Evolutionary conservation across 441 rosid species (phyloP), one percentile per base, ranked within the genome.

Genomic region (Daphne laureola): DNA sequence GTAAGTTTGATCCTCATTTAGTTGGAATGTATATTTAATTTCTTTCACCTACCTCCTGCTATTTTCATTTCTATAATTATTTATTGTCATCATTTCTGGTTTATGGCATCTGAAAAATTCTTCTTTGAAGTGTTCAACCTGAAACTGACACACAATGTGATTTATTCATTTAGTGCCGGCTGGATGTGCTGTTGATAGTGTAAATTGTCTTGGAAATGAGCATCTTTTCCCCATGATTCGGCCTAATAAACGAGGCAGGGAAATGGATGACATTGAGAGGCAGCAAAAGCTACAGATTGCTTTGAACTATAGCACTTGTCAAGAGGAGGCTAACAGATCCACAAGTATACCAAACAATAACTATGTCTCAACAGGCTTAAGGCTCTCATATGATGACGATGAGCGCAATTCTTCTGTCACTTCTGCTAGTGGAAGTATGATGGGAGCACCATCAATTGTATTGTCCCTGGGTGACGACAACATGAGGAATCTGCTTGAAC

Each of bases 281-380:
- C 85, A 70, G 59, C 80, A 76, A 63, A 79, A 76, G 68, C 71
- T 79, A 46, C 86, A 78, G 57, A 71, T 76, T 49, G 78, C 93
- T 52, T 69, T 78, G 67, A 78, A 76, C 43, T 65, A 73, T 55
- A 74, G 73, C 59, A 53, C 55, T 14, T 66, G 65, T 62, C 73
- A 71, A 57, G 79, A 80, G 48, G 83, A 85, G 53, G 81, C 65
- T 23, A 81, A 63, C 35, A 70, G 59, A 48, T 47, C 83, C 17
- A 69, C 68, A 11, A 73, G 76, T 67, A 64, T 71, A 47, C 79
- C 67, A 5, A 68, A 74, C 46, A 72, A 71, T 13, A 80, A 74
- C 62, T 48, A 77, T 35, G 85, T 85, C n/a, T 85, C 90, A 44
- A 85, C 93, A 36, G 90, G 93, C 43, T 57, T 85, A 65, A 74